Evolutionary conservation across 306 rosid genomes (phyloP).

Genomic region (Dicorynia guianensis): DNA sequence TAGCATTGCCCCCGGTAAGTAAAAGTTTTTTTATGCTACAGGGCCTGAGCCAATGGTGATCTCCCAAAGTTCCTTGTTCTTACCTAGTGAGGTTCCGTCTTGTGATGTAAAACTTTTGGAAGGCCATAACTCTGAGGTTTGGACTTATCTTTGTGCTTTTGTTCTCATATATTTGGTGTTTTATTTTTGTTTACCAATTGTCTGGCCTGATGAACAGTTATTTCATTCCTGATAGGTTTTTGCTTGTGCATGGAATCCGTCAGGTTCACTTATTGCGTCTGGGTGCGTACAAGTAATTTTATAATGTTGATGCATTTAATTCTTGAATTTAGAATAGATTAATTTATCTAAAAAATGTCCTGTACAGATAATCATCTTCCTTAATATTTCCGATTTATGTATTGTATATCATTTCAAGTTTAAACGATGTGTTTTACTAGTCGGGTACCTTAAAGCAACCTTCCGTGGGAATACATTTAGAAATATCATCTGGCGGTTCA

Average conservation of each 20-base stretch:
- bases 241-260: slow-evolving; percentile 84
- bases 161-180: not conserved
- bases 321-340: not conserved
- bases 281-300: slow-evolving; percentile 55
- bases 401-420: slow-evolving; percentile 16
- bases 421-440: not conserved
- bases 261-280: slow-evolving; percentile 73
- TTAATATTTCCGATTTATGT: slow-evolving; percentile 1
- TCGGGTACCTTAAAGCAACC: not conserved
- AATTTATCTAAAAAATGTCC: not conserved
- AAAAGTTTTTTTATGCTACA: slow-evolving; percentile 31
- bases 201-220: slow-evolving; percentile 6
- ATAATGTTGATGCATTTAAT: slow-evolving; percentile 6
- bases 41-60: slow-evolving; percentile 79
- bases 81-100: slow-evolving; percentile 49
- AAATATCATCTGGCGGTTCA: not conserved
- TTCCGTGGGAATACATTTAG: not conserved
- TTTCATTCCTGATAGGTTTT: slow-evolving; percentile 54
- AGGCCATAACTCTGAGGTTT: slow-evolving; percentile 77
- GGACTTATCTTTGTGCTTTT: slow-evolving; percentile 32
- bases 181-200: not conserved
- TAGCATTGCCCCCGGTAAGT: not conserved
- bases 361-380: not conserved
- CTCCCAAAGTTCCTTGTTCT: slow-evolving; percentile 41
- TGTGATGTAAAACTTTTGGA: slow-evolving; percentile 60